Percentiles rank a stretch among this genome's conserved stretches.
These are phyloP conservation scores for Alternaria incomplexa DNA, from an alignment of 2,329 filamentous ascomycete genomes.

Conservation along the genomic window DNA sequence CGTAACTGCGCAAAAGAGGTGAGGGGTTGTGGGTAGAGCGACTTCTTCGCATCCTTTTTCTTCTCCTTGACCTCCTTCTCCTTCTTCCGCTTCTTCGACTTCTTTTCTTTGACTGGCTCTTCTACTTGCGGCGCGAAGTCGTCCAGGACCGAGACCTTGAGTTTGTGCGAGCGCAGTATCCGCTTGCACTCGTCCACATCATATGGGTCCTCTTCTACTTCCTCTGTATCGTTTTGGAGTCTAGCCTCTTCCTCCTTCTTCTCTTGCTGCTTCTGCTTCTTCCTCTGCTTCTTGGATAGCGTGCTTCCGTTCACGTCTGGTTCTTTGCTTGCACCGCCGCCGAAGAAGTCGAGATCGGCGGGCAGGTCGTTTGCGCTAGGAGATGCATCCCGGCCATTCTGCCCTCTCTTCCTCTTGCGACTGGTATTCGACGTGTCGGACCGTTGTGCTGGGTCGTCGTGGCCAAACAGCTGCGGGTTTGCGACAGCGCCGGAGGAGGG, in stretches of 20 bases:
- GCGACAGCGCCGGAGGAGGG: slow-evolving; percentile 69
- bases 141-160: slow-evolving; percentile 82
- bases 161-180: slow-evolving; percentile 77
- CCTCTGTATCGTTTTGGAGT: slow-evolving; percentile 3
- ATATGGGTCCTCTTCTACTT: slow-evolving; percentile 46
- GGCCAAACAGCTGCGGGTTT: slow-evolving; percentile 72
- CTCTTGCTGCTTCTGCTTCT: slow-evolving; percentile 16
- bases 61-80: slow-evolving; percentile 47
- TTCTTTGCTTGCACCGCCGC: slow-evolving; percentile 23
- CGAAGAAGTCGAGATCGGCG: slow-evolving; percentile 54
- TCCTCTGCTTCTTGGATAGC: slow-evolving; percentile 23
- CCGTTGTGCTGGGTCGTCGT: slow-evolving; percentile 49
- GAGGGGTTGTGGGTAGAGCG: slow-evolving; percentile 80
- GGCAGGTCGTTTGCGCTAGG: slow-evolving; percentile 21
- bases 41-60: slow-evolving; percentile 61
- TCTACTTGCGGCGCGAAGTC: slow-evolving; percentile 45
- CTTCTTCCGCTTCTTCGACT: slow-evolving; percentile 59
- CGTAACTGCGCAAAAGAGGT: slow-evolving; percentile 76
- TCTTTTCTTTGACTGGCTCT: slow-evolving; percentile 60
- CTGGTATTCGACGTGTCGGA: slow-evolving; percentile 24
- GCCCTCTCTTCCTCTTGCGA: slow-evolving; percentile 53
- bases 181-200: slow-evolving; percentile 75
- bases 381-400: slow-evolving; percentile 17
- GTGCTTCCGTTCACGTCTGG: slow-evolving; percentile 7
- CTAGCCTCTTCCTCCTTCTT: slow-evolving; percentile 6